These are phyloP conservation scores for Boletus huronensis DNA, from an alignment of 768 basidiomycete genomes.

Conservation along the genomic window DNA sequence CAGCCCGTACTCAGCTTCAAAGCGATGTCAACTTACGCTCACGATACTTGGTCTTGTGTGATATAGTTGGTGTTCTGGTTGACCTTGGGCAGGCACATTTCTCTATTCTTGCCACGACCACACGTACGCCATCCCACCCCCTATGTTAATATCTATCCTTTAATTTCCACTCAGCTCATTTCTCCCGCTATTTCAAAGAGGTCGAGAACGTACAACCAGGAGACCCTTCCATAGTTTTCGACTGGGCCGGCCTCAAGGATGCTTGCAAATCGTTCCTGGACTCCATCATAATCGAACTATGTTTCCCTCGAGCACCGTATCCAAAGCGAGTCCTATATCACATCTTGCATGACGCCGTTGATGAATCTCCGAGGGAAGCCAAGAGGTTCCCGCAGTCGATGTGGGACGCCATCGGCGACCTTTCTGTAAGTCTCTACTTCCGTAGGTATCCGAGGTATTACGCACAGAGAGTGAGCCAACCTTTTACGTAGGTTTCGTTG, in stretches of 20 bases:
- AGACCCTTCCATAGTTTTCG: slow-evolving; percentile 59
- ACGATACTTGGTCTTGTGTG: slow-evolving; percentile 60
- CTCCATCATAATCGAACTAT: slow-evolving; percentile 79
- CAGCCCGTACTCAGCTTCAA: slow-evolving; percentile 51
- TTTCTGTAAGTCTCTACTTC: slow-evolving; percentile 58
- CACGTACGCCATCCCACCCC: slow-evolving; percentile 47
- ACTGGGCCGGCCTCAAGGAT: slow-evolving; percentile 56
- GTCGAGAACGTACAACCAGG: slow-evolving; percentile 36
- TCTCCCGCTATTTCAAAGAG: slow-evolving; percentile 64
- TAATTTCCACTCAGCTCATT: slow-evolving; percentile 52
- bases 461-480: not conserved
- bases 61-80: slow-evolving; percentile 59
- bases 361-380: slow-evolving; percentile 69
- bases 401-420: slow-evolving; percentile 80
- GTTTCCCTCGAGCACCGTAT: slow-evolving; percentile 67
- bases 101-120: slow-evolving; percentile 63
- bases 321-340: slow-evolving; percentile 63
- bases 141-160: not conserved
- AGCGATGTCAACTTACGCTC: slow-evolving; percentile 48
- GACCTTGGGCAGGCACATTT: slow-evolving; percentile 62
- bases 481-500: slow-evolving; percentile 49
- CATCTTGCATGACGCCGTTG: slow-evolving; percentile 65
- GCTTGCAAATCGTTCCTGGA: slow-evolving; percentile 78
- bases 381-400: slow-evolving; percentile 75
- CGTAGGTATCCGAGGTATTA: slow-evolving; percentile 34